Evolutionary conservation across 176 grass and related monocot species (phyloP), one percentile per base, ranked within the genome.

Genomic region (sorghum (Sorghum bicolor)): DNA sequence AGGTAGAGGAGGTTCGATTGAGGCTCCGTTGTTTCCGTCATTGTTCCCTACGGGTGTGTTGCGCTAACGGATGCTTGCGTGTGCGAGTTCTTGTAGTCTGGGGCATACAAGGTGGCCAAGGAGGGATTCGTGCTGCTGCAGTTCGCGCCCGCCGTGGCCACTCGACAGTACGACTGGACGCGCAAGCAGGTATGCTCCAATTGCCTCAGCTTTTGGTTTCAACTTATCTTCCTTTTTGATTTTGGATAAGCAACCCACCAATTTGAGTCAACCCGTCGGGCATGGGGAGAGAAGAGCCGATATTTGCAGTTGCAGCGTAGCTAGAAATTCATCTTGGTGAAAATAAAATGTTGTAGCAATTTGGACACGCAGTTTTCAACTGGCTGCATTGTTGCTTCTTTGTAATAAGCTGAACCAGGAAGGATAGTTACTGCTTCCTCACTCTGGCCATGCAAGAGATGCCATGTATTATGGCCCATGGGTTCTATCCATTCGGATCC

Each of bases 61-160:
- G 3, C 24, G 3, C 24, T 76, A 1, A 60, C 75, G 39, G 38
- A 0, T 32, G 0, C 10, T 4, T 4, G 34, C 74, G 63, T 69
- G 9, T 52, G 61, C 17, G 44, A 11, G 0, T 4, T 36, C 15
- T 28, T 70, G 79, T 53, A 98, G 96, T 92, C 89, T 10, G 93
- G 96, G 58, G 87, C 91, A 60, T 90, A 89, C 67, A 98, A 94
- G 87, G 89, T 98, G 53, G 90, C 83, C 2, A 98, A 93, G 80
- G 96, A 98, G 78, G 96, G 96, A 10, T 98, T 87, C 70, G 86
- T 95, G 36, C 83, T 95, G 78, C 85, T 98, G 64, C 93, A 98
- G 58, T 98, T 98, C 90, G 89, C 96, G 32, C 93, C 96, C 14
- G 91, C 87, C 8, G 86, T 87, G 31, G 89, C 82, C 8, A 70